A percentile compares a stretch with the other conserved stretches of the same genome.
These are phyloP conservation scores for Rehmannia glutinosa DNA, from an alignment of 257 asterid genomes.

Conservation along the genomic window DNA sequence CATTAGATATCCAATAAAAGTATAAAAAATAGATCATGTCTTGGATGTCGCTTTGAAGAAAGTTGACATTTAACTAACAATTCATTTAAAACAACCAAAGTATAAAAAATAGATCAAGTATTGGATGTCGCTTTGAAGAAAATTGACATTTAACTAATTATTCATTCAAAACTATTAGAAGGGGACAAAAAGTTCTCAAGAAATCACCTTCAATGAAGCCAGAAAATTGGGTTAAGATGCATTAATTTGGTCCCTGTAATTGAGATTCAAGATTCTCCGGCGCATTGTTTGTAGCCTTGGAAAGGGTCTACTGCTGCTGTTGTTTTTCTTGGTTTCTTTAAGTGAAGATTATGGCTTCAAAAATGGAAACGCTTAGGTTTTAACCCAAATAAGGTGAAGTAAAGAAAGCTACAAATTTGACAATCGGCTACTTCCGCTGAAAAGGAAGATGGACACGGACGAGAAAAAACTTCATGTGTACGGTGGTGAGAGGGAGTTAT, in stretches of 20 bases:
- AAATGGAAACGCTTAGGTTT: conserved; percentile 60
- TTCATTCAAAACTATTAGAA: conserved; percentile 4
- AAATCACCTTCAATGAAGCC: conserved; percentile 49
- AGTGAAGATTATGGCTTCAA: conserved; percentile 77
- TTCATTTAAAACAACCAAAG: conserved; percentile 1
- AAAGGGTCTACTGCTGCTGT: conserved; percentile 39
- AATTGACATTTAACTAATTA: not conserved
- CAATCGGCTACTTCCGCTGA: no score
- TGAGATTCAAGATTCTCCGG: conserved; percentile 64
- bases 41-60: conserved; percentile 1
- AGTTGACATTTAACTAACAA: not conserved
- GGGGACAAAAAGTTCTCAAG: not conserved
- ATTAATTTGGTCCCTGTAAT: conserved; percentile 79
- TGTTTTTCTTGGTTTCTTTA: conserved; percentile 76
- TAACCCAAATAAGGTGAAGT: conserved; percentile 33
- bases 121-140: conserved; percentile 1
- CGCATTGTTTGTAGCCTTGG: conserved; percentile 49
- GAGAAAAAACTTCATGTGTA: no score
- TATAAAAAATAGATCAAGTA: not conserved
- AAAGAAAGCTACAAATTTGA: no score
- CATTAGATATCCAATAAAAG: no score
- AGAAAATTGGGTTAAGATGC: conserved; percentile 69
- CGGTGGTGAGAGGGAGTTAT: no score
- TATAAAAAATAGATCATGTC: not conserved
- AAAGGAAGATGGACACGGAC: no score